Evolutionary conservation across 192 early-diverging fungal genomes (phyloP), one percentile per base, ranked within the genome.

Genomic region (Powellomyces hirtus): DNA sequence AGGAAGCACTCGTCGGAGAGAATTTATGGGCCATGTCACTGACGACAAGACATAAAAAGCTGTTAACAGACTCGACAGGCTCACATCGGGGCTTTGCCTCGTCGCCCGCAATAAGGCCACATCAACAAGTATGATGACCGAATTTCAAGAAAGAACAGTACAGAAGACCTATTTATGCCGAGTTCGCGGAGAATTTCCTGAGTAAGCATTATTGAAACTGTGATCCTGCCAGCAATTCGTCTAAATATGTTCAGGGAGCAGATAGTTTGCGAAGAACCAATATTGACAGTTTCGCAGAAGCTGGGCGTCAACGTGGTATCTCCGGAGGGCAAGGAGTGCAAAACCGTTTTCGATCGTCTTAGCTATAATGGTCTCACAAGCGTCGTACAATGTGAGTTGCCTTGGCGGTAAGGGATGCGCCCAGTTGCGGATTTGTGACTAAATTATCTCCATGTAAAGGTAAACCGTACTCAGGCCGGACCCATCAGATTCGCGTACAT

Each of bases 401-500:
- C n/a, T n/a, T n/a, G n/a, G n/a, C n/a, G n/a, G n/a, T n/a, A n/a
- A n/a, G n/a, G n/a, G n/a, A n/a, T n/a, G n/a, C n/a, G n/a, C n/a
- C n/a, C n/a, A n/a, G n/a, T n/a, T n/a, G n/a, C n/a, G n/a, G n/a
- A n/a, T n/a, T n/a, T n/a, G 10, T 18, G n/a, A n/a, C n/a, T 42
- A 18, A 42, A 42, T 18, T 42, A 13, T 18, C 18, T 18, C 10
- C 40, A 42, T 36, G 20, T 27, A n/a, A 24, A 81, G 80, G 81
- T 64, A 67, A 82, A 66, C 97, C 97, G 1, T 70, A 92, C 18
- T 97, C 95, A 0, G 97, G 97, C 1, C 79, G 97, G 31, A 97
- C 95, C 13, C 97, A 98, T 62, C 97, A 98, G 78, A 97, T 98
- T 64, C 88, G 97, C 34, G 95, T 98, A 44, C 97, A 98, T 66